Evolutionary conservation across 768 basidiomycete species (phyloP), one percentile per base, ranked within the genome.

Genomic region (Paxillus rubicundulus): DNA sequence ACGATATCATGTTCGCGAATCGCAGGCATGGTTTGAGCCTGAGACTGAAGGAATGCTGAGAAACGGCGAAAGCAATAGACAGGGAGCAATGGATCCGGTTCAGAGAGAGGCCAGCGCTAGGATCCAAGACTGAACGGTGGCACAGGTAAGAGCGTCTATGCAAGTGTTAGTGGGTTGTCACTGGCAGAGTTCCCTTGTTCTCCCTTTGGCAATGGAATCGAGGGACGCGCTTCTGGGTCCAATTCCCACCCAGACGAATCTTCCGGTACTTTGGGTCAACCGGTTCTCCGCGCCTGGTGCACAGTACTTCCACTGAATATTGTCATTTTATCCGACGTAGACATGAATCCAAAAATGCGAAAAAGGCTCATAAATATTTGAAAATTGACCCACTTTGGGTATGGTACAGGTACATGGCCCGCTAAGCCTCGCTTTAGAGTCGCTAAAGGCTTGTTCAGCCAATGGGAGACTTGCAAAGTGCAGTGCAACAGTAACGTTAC

Each of bases 171-270:
- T 53, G 52, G 57, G 58, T 56, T 41, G 61, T 43, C 55, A n/a
- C n/a, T n/a, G n/a, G n/a, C n/a, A 62, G 66, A 53, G 62, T 39
- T 61, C 62, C 69, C 69, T 69, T 69, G 69, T 69, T 56, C 68
- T 69, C 65, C 55, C 55, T 70, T 70, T 70, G 68, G 68, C 62
- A 57, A 57, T 43, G 60, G 64, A 68, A 64, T 56, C 57, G 61
- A 68, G 64, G 59, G 55, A 54, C 45, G 45, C 52, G 56, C 58
- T 56, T 66, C 61, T 61, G 47, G 59, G 52, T 58, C 43, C 50
- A 52, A 47, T 68, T 70, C 67, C 67, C 67, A 68, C 67, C 66
- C 17, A 59, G 46, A 52, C 43, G 52, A 20, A 50, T 30, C 51
- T 54, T 58, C 49, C 50, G 55, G 53, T 57, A 24, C 24, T 24